phyloP scores from a whole-genome alignment of 1,284 basidiomycete species.

The Puccinia sorghi region DNA sequence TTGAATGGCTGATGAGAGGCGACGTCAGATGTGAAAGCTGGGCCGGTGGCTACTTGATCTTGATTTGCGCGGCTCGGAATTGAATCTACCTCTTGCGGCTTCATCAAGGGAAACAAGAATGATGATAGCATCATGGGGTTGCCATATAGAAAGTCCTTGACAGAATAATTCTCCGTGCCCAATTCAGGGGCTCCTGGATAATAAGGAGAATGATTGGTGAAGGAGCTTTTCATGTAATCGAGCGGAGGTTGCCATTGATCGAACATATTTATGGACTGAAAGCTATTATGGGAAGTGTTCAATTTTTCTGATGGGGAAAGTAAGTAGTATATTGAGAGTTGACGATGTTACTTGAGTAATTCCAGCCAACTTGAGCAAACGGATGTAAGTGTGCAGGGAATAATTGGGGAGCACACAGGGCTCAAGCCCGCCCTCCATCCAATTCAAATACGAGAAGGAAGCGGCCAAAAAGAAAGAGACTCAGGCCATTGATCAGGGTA shows the following conservation, averaged over 20 bases:
- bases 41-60: not conserved
- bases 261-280: not conserved
- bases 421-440: not conserved
- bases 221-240: not conserved
- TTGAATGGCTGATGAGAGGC: not conserved
- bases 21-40: not conserved
- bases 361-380: not conserved
- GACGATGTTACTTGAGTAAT: not conserved
- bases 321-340: not conserved
- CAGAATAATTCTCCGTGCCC: not conserved
- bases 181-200: not conserved
- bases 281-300: not conserved
- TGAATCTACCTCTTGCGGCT: not conserved
- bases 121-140: constrained; percentile 6
- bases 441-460: constrained; percentile 15
- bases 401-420: not conserved
- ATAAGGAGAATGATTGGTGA: not conserved
- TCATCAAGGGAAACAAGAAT: not conserved
- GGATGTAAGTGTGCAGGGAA: constrained; percentile 1
- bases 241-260: constrained; percentile 9
- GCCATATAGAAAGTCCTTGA: not conserved
- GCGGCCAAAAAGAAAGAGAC: not conserved
- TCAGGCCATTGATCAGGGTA: not conserved
- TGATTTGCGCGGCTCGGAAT: not conserved
- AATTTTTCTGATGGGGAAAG: not conserved